Base-by-base conservation (phyloP, 2,329 filamentous ascomycete species). In the Penicillium sp. region DNA sequence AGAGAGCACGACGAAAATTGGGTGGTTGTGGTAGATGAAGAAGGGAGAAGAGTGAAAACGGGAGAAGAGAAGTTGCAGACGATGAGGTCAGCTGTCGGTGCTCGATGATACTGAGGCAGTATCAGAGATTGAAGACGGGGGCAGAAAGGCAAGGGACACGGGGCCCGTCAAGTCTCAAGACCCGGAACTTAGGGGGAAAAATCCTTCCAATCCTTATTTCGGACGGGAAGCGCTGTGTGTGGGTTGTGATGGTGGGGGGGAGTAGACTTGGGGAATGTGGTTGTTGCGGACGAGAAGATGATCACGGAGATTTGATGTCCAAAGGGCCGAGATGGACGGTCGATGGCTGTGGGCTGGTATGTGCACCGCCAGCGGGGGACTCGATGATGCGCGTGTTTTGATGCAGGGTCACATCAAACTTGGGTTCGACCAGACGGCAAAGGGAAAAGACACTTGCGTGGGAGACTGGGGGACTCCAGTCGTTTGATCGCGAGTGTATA, bases 171-270 rank as follows among this genome's bases (percentile, higher is more conserved):
- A 55, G n/a, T 34, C n/a, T 34, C 47, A 50, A 17, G 20, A 20
- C 1, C 20, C 20, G 20, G 20, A 20, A 20, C 20, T 20, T 20
- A 20, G 20, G 20, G 20, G 20, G 20, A 2, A 20, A 20, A 20
- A 20, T 20, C 20, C 20, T 20, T 20, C 20, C 4, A 57, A 60
- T 69, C 65, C 73, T 74, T 75, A 72, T 75, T 75, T 72, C 73
- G 73, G 69, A 42, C 38, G 38, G 15, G 28, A 31, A 31, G 25
- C 25, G 5, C 25, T 4, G 25, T 3, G 25, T 25, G 25, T 25
- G 25, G 14, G 39, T 43, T 43, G 20, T 17, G 17, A 43, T 25
- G 4, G 25, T 25, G 25, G 41, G 20, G 41, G 42, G 12, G 6
- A 45, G 34, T 35, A 22, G 41, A 25, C 25, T 58, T 25, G 60